Base-by-base conservation (phyloP, 257 asterid species). In the Handroanthus guayacan region DNA sequence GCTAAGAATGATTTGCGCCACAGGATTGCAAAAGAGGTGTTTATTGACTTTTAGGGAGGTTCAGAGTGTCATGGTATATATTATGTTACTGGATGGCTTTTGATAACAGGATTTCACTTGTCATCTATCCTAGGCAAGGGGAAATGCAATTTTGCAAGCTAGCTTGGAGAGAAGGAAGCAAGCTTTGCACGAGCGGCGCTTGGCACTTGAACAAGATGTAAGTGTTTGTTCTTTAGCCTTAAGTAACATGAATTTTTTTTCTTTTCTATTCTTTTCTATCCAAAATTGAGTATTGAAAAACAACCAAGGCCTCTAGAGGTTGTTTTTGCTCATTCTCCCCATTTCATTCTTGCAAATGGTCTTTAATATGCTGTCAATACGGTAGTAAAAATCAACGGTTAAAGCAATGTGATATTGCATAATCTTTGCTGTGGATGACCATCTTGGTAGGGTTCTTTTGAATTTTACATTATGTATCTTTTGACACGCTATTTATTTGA, bases 141-240 rank as follows among this genome's bases (percentile, higher is more conserved):
- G 97, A 80, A 92, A 94, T 87, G 99, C 99, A 25, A 90, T 94
- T 79, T 80, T 94, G 86, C 97, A 94, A 88, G 99, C 97, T 75
- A 94, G 99, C 86, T 85, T 94, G 87, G 97, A 94, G 86, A 89
- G 97, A 80, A 86, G 99, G 88, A 94, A 94, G 86, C 97, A 92
- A 83, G 97, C 96, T 78, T 87, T 94, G 88, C 97, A 90, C 76
- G 97, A 92, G 84, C 92, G 97, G 12, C 97, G 97, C 41, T 88
- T 92, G 83, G 99, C 95, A 5, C 99, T 94, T 45, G 99, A 94
- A 84, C 99, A 92, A 86, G 99, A 94, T 89, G 99, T 94, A 86
- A 71, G 93, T 67, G 57, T 62, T 56, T 65, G 11, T 45, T 78
- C 45, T 56, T 3, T 17, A 44, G 20, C 20, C 18, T 58, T 20